Percentiles rank a stretch among this genome's conserved stretches.
Conservation (phyloP, 441 rosid genomes). For the Theobroma grandiflorum region DNA sequence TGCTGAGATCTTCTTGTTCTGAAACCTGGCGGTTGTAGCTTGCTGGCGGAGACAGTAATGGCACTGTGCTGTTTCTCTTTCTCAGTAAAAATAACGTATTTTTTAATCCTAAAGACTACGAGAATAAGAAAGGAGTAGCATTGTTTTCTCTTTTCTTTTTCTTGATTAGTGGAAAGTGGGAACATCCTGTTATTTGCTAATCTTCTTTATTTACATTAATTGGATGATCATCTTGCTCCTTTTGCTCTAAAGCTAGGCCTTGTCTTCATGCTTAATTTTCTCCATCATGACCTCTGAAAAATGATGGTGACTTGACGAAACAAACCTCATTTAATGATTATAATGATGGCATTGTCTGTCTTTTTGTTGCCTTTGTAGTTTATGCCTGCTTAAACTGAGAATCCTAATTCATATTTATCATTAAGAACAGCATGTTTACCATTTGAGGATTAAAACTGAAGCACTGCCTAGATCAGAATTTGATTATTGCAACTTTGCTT, state of each 20-base stretch:
- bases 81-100: background rate
- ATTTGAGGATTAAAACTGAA: too few species aligned
- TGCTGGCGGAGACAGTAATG: background rate
- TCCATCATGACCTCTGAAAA: background rate
- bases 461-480: too few species aligned
- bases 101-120: background rate
- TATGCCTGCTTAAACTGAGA: background rate
- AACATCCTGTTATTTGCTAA: background rate
- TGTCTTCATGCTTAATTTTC: conserved; percentile 4
- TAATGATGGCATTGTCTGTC: background rate
- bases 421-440: too few species aligned
- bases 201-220: background rate
- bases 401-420: too few species aligned
- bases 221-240: background rate
- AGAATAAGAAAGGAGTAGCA: too few species aligned
- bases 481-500: too few species aligned
- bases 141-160: background rate
- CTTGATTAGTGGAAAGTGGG: background rate
- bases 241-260: background rate
- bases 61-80: background rate
- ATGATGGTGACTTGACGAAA: background rate
- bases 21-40: background rate
- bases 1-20: background rate
- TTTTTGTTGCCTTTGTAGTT: background rate
- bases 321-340: background rate